Conservation (phyloP, 192 early-diverging fungal species). For the Allomyces javanicus region DNA sequence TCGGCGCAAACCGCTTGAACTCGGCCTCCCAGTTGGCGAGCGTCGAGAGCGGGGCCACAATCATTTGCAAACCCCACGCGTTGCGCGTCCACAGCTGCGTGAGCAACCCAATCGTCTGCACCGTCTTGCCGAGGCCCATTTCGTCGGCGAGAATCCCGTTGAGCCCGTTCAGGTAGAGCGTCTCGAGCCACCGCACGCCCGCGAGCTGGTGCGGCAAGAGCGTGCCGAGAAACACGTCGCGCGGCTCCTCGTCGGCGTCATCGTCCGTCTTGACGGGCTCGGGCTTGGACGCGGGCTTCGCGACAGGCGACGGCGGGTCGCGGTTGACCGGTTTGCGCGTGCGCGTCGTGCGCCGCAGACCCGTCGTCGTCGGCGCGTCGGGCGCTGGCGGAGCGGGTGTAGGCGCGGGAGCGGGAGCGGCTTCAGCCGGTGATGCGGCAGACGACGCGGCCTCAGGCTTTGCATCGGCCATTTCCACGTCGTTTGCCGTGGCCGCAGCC, state of each 20-base stretch:
- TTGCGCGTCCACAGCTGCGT: conserved; percentile 56
- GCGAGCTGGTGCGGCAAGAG: conserved; percentile 86
- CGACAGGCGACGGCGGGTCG: no score
- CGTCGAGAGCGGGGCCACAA: conserved; percentile 76
- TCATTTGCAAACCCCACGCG: conserved; percentile 70
- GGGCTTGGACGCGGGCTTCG: no score
- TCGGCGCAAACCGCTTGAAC: conserved; percentile 67
- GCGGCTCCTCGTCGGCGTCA: conserved; percentile 6
- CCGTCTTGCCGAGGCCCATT: conserved; percentile 86
- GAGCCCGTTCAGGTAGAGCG: conserved; percentile 84
- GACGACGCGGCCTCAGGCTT: no score
- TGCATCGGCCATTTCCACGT: no score
- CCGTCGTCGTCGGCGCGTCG: no score
- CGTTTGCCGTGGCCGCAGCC: no score
- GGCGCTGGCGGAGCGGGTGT: no score
- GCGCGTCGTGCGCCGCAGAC: no score
- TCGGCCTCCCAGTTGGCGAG: conserved; percentile 85
- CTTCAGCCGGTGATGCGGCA: no score
- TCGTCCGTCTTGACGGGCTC: no score
- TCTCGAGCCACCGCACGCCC: conserved; percentile 89
- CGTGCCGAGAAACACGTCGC: conserved; percentile 13
- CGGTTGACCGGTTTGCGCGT: no score
- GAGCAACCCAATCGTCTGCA: conserved; percentile 85
- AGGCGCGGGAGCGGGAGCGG: no score
- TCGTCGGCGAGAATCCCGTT: conserved; percentile 94